These are phyloP conservation scores for Patellaria atrata DNA, from an alignment of 495 filamentous ascomycete species.

Conservation along the genomic window DNA sequence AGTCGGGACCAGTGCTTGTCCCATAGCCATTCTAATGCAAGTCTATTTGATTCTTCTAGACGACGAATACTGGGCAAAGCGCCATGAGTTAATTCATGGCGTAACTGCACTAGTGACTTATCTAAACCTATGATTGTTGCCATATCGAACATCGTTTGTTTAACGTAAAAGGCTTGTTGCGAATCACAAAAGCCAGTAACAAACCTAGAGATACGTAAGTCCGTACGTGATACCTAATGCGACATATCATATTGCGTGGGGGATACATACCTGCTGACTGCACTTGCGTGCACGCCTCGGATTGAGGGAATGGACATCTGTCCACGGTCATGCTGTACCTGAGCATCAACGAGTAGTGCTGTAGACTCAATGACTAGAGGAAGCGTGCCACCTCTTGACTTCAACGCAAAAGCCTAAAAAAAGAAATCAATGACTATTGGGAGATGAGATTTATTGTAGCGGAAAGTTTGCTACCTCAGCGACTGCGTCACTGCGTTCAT, in stretches of 20 bases:
- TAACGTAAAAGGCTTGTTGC: slow-evolving; percentile 45
- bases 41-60: slow-evolving; percentile 46
- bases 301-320: slow-evolving; percentile 1
- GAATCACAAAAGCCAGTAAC: slow-evolving; percentile 58
- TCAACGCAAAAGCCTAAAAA: slow-evolving; percentile 13
- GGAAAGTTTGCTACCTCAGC: slow-evolving; percentile 14
- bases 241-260: neutral
- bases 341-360: slow-evolving; percentile 10
- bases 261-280: slow-evolving; percentile 11
- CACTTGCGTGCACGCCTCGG: slow-evolving; percentile 11
- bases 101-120: slow-evolving; percentile 72
- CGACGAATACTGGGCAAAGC: slow-evolving; percentile 61
- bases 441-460: neutral
- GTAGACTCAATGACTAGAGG: slow-evolving; percentile 15
- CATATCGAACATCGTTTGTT: slow-evolving; percentile 69
- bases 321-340: slow-evolving; percentile 8
- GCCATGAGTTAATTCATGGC: slow-evolving; percentile 83
- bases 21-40: slow-evolving; percentile 78
- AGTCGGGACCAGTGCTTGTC: slow-evolving; percentile 62
- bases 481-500: slow-evolving; percentile 10
- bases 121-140: slow-evolving; percentile 65
- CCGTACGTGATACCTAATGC: neutral
- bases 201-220: slow-evolving; percentile 41
- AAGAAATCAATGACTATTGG: neutral
- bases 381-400: slow-evolving; percentile 6